Evolutionary conservation across 169 alveolate genomes (phyloP), one percentile per base, ranked within the genome.

Genomic region (Plasmodium sp.): DNA sequence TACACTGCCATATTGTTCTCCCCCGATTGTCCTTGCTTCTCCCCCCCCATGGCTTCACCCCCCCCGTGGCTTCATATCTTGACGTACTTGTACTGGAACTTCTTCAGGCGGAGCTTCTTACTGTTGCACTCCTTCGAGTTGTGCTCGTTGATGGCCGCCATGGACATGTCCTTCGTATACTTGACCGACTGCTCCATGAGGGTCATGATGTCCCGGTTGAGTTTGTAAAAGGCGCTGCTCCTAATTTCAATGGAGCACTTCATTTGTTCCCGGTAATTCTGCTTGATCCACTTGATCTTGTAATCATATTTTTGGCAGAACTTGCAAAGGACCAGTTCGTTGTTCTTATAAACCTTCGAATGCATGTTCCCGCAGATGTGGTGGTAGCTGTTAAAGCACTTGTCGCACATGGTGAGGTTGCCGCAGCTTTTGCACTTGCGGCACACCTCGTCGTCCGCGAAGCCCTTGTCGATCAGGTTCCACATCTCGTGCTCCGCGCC

Each of bases 371-470:
- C 93, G 43, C 93, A 85, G 12, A 74, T 33, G 1, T 62, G 93
- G 62, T 85, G 93, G 45, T 85, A 85, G 43, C 93, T 85, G 41
- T 85, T 74, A 43, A 85, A 85, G 33, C 93, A 85, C 22, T 85
- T 85, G 34, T 85, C 93, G 27, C 93, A 85, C 84, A 75, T 85
- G 6, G 93, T 85, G 7, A 85, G 54, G 74, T 85, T 85, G 22
- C 93, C 93, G n/a, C 93, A 85, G 39, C 85, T 75, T 51, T 67
- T 85, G 73, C 93, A 85, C 54, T 85, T 85, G 43, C 93, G 74
- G 31, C 93, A 85, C 10, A 85, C 93, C 85, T 85, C 93, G 33
- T 85, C 93, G 36, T 85, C 93, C 36, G 93, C 93, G 43, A 85
- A 85, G 14, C 93, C 93, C 62, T 73, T 74, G 67, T 85, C 93